A percentile compares a stretch with the other conserved stretches of the same genome.
phyloP scores from a whole-genome alignment of 192 early-diverging fungal genomes.

The Podila verticillata region DNA sequence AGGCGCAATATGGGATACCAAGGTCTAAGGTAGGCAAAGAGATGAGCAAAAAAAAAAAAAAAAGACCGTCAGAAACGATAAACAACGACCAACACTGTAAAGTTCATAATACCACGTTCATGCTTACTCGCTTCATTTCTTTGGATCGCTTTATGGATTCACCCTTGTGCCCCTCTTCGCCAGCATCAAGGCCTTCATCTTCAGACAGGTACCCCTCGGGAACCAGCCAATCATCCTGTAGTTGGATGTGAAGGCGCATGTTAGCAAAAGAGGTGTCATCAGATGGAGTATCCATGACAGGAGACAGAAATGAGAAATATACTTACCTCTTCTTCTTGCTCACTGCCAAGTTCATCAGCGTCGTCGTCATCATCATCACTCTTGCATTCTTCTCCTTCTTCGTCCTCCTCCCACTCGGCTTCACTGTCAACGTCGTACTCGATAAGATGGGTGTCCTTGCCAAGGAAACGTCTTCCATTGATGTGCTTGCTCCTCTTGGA shows the following conservation, averaged over 20 bases:
- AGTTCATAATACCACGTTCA: too few species aligned
- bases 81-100: too few species aligned
- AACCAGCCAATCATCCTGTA: constrained; percentile 80
- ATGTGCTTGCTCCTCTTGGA: constrained; percentile 66
- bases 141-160: constrained; percentile 26
- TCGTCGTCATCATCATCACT: constrained; percentile 85
- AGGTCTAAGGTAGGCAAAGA: constrained; percentile 6
- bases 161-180: constrained; percentile 30
- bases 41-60: neutral
- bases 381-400: constrained; percentile 86
- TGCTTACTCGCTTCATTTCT: constrained; percentile 34
- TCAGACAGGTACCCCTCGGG: constrained; percentile 90
- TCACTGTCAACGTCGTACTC: constrained; percentile 93
- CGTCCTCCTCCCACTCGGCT: constrained; percentile 91
- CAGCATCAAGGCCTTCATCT: constrained; percentile 67
- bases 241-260: neutral
- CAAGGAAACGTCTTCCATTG: constrained; percentile 69
- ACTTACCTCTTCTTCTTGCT: constrained; percentile 64
- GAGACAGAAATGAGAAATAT: neutral
- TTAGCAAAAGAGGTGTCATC: neutral
- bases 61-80: neutral
- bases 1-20: constrained; percentile 13
- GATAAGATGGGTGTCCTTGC: constrained; percentile 64
- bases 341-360: constrained; percentile 62
- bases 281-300: neutral